Base-by-base conservation (phyloP, 345 rosid genomes). In the Eutrema heterophyllum region DNA sequence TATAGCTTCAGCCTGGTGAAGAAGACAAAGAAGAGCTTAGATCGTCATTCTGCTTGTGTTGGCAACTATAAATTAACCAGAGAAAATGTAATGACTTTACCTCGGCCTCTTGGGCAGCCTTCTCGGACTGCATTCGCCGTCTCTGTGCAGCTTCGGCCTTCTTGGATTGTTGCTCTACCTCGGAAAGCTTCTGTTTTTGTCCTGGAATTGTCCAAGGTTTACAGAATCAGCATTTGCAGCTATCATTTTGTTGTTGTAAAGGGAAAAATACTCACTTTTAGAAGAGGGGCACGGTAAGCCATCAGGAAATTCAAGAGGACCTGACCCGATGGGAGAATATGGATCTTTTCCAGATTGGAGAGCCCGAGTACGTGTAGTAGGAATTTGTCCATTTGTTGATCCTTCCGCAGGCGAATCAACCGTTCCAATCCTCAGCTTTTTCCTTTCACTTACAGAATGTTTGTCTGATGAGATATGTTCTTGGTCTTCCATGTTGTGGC, bases 31-130 rank as follows among this genome's bases (percentile, higher is more conserved):
- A 45, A 62, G 50, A 40, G 5, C 5, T 70, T 41, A 56, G 12
- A 57, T 33, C 15, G 9, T 36, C 36, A 39, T 32, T 32, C 30
- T 1, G 52, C 32, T 44, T 52, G 65, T 46, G 45, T 36, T 62
- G 57, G 38, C 50, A 50, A 21, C 11, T 27, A 74, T 9, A 50
- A 21, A 11, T 10, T 24, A 56, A 30, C 46, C 1, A 2, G 5
- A 24, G n/a, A 27, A n/a, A 29, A 21, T 21, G 24, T 15, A 24
- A 12, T 2, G 2, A 50, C 15, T 67, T 27, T 39, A 90, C 96
- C 93, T 88, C 85, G 24, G 91, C 88, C 67, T 86, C 92, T 76
- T 76, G 78, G 29, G 91, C 94, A n/a, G 94, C 90, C 80, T 90
- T 90, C 81, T 88, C 90, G 2, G 86, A 86, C 57, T 84, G 94